Percentiles rank a stretch among this genome's conserved stretches.
phyloP scores from a whole-genome alignment of 306 rosid genomes.

The Hippophae tibetana region DNA sequence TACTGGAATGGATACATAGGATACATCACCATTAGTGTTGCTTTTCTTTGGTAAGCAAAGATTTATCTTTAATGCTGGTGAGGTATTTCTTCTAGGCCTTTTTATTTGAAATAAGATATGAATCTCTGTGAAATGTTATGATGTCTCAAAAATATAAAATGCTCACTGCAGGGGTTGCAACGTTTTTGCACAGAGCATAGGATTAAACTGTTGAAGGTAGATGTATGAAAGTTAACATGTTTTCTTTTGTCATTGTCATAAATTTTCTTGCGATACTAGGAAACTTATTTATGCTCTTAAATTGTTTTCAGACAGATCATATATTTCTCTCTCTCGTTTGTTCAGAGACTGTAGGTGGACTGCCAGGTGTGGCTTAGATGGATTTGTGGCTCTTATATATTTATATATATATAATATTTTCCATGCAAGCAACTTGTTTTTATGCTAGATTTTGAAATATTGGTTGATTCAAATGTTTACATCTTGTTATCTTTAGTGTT shows the following conservation, averaged over 20 bases:
- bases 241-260: slow-evolving; percentile 3
- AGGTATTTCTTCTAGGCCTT: slow-evolving; percentile 26
- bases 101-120: background rate
- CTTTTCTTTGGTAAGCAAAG: no score
- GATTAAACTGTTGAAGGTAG: slow-evolving; percentile 68
- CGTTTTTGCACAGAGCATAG: slow-evolving; percentile 61
- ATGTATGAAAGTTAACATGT: slow-evolving; percentile 4
- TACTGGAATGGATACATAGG: no score
- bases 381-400: no score
- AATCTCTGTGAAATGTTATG: background rate
- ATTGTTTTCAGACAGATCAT: slow-evolving; percentile 64
- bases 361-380: slow-evolving; percentile 77
- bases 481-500: no score
- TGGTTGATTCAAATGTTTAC: no score
- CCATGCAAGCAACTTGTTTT: no score
- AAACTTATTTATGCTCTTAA: slow-evolving; percentile 10
- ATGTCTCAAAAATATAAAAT: no score
- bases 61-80: slow-evolving; percentile 39
- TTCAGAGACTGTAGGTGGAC: slow-evolving; percentile 90
- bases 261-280: slow-evolving; percentile 7
- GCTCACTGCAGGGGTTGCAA: slow-evolving; percentile 4
- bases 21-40: no score
- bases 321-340: slow-evolving; percentile 92
- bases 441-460: no score
- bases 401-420: no score